Evolutionary conservation across 2,329 filamentous ascomycete genomes (phyloP).

Genomic region (Venturia pyrina): DNA sequence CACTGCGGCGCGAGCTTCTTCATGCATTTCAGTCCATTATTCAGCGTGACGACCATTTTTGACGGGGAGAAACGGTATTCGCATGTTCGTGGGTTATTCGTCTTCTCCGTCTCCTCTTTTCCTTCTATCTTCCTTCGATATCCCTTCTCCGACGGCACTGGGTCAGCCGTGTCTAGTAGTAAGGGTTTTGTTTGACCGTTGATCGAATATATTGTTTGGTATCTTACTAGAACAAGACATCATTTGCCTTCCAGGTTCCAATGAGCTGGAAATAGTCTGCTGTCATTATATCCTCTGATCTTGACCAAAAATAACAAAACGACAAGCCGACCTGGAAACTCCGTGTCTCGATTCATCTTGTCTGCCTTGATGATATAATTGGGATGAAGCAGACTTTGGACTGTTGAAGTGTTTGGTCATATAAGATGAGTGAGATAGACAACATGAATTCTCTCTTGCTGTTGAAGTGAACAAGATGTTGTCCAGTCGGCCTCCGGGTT

Average conservation of each 20-base stretch:
- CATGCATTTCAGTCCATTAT: neutral
- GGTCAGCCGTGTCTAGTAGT: slow-evolving; percentile 36
- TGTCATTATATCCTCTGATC: no score
- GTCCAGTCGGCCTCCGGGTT: neutral
- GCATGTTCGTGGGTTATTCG: neutral
- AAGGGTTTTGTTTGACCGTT: slow-evolving; percentile 37
- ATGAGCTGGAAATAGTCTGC: no score
- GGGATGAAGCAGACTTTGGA: no score
- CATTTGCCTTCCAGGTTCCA: no score
- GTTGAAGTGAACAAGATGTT: neutral
- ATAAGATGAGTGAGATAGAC: no score
- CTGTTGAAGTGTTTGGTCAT: no score
- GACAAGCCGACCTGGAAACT: no score
- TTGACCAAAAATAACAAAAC: no score
- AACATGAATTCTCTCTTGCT: neutral
- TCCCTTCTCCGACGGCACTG: no score
- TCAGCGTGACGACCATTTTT: slow-evolving; percentile 1
- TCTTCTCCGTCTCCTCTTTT: neutral
- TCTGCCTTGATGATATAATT: no score
- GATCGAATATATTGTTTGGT: neutral
- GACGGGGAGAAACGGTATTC: neutral
- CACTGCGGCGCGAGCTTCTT: neutral
- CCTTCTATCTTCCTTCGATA: neutral
- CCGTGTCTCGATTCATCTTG: no score
- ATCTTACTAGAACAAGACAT: neutral